These are phyloP conservation scores for Russula lepida DNA, from an alignment of 768 basidiomycete genomes.

Conservation along the genomic window DNA sequence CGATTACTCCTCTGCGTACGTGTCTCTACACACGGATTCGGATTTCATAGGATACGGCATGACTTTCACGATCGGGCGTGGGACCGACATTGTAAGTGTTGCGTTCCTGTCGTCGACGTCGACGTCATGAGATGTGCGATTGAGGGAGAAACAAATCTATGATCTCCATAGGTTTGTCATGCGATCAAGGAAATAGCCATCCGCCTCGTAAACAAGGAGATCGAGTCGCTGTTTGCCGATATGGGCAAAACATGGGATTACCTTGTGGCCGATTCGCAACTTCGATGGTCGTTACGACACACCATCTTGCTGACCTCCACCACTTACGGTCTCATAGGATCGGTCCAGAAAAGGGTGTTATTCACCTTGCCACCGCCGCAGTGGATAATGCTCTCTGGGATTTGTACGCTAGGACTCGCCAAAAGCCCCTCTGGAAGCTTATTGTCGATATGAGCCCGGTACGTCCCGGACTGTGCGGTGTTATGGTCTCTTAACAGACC, in stretches of 20 bases:
- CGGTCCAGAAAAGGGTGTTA: constrained; percentile 93
- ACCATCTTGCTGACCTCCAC: constrained; percentile 3
- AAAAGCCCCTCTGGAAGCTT: constrained; percentile 91
- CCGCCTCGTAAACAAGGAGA: constrained; percentile 74
- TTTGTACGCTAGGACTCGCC: constrained; percentile 70
- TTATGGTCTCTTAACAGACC: not conserved
- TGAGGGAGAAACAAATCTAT: not conserved
- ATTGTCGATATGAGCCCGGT: constrained; percentile 85
- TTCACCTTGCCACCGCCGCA: constrained; percentile 81
- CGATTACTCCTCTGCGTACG: constrained; percentile 92
- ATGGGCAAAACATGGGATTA: constrained; percentile 92
- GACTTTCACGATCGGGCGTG: constrained; percentile 92
- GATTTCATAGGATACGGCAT: constrained; percentile 82
- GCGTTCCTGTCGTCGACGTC: not conserved
- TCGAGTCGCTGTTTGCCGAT: constrained; percentile 73
- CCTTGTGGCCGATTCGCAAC: constrained; percentile 80
- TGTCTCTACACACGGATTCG: constrained; percentile 62
- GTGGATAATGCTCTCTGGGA: constrained; percentile 95
- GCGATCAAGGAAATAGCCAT: constrained; percentile 74
- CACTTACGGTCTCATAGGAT: constrained; percentile 45
- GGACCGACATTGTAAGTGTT: constrained; percentile 74
- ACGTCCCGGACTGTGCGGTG: constrained; percentile 6
- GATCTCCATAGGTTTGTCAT: constrained; percentile 56
- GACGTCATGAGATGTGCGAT: not conserved
- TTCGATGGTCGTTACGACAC: constrained; percentile 59